A percentile compares a stretch with the other conserved stretches of the same genome.
Conservation (phyloP, 495 filamentous ascomycete species). For the Aspergillus hancockii region DNA sequence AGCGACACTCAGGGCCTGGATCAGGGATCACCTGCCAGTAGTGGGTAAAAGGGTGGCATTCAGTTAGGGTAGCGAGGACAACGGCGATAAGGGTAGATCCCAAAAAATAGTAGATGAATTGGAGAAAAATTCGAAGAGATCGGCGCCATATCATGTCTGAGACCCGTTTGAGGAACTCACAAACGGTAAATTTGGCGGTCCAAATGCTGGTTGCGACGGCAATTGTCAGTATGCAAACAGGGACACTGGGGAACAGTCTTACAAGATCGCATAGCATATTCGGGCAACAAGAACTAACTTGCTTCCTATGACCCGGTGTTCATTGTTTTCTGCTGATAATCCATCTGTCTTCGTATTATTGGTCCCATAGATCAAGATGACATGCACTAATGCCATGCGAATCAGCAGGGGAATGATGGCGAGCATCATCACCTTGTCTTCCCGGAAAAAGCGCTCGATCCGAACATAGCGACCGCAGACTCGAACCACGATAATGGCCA, state of each 20-base stretch:
- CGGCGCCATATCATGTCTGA: constrained; percentile 66
- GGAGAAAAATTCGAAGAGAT: constrained; percentile 65
- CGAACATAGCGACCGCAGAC: constrained; percentile 77
- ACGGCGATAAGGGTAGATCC: constrained; percentile 74
- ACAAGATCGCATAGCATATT: constrained; percentile 60
- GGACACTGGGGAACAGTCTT: constrained; percentile 22
- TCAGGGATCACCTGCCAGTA: constrained; percentile 94
- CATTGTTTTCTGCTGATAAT: constrained; percentile 43
- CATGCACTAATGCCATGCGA: constrained; percentile 85
- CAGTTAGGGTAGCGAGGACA: constrained; percentile 75
- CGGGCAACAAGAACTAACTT: constrained; percentile 53
- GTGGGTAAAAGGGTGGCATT: constrained; percentile 81
- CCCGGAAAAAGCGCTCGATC: constrained; percentile 76
- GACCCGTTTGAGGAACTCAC: constrained; percentile 85
- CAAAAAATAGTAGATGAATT: constrained; percentile 72
- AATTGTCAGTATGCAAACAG: constrained; percentile 4
- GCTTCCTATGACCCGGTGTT: constrained; percentile 49
- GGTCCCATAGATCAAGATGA: constrained; percentile 80
- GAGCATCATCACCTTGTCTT: constrained; percentile 83
- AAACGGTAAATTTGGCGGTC: constrained; percentile 87
- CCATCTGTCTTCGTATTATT: constrained; percentile 65
- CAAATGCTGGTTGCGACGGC: constrained; percentile 65
- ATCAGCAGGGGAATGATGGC: constrained; percentile 77
- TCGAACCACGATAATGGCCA: constrained; percentile 76
- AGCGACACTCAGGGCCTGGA: constrained; percentile 79